Conservation (phyloP, 257 asterid genomes). For the Fraxinus pennsylvanica region DNA sequence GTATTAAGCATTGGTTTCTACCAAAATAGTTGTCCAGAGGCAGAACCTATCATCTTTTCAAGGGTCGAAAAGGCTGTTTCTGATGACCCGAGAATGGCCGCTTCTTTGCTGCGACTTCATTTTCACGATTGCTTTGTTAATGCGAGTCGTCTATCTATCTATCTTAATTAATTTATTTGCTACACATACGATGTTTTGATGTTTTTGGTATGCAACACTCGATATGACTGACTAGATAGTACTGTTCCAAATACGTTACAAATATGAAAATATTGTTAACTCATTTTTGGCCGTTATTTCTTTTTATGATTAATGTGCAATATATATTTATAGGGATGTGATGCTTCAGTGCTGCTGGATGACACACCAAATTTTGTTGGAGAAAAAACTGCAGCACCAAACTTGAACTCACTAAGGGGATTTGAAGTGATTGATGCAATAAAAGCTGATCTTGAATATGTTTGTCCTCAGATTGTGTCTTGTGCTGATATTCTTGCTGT, state of each 20-base stretch:
- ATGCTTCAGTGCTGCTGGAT: conserved; percentile 76
- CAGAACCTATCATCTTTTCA: conserved; percentile 69
- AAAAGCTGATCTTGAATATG: conserved; percentile 65
- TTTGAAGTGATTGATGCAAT: conserved; percentile 82
- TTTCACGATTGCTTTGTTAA: conserved; percentile 91
- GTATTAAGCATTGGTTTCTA: conserved; percentile 59
- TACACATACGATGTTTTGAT: too few relatives aligned
- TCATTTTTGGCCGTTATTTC: too few relatives aligned
- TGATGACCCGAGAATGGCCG: conserved; percentile 83
- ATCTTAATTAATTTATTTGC: background rate
- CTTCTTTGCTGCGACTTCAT: conserved; percentile 88
- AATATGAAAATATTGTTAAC: too few relatives aligned
- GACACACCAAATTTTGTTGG: conserved; percentile 51
- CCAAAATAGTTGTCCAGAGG: conserved; percentile 63
- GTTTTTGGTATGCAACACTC: too few relatives aligned
- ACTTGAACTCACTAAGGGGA: conserved; percentile 72
- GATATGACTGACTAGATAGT: too few relatives aligned
- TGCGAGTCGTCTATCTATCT: conserved; percentile 42
- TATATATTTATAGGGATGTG: conserved; percentile 66
- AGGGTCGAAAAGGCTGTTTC: conserved; percentile 72
- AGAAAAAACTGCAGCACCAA: conserved; percentile 81
- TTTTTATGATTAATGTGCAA: background rate
- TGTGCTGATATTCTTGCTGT: conserved; percentile 89
- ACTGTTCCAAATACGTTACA: background rate
- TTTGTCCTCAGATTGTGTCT: conserved; percentile 68